phyloP scores from a whole-genome alignment of 148 eudicot species.

The Selenicereus undatus region DNA sequence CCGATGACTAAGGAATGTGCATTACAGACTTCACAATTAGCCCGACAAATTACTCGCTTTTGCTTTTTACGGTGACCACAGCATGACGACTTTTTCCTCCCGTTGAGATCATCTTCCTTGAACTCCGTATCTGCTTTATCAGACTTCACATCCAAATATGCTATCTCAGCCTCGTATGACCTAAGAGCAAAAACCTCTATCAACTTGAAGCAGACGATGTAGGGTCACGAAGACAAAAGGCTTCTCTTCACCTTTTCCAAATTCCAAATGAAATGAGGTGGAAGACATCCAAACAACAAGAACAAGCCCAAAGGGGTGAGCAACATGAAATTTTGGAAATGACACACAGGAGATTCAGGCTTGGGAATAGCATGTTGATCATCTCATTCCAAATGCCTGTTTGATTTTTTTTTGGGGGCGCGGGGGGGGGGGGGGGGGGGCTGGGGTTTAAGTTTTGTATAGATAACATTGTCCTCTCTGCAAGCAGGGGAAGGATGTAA shows the following conservation, averaged over 20 bases:
- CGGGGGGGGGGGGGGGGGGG: too few species aligned
- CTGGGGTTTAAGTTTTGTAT: background rate
- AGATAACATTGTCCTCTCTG: background rate
- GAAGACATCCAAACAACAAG: background rate
- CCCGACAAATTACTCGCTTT: conserved; percentile 54
- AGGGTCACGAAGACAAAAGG: too few species aligned
- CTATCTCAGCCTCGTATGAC: conserved; percentile 88
- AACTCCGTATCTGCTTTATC: conserved; percentile 32
- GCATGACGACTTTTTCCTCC: conserved; percentile 23
- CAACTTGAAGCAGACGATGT: background rate
- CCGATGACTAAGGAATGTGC: conserved; percentile 23
- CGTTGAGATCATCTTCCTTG: conserved; percentile 30
- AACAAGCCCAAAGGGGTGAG: background rate
- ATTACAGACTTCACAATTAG: conserved; percentile 62
- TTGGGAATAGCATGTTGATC: background rate
- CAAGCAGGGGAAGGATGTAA: too few species aligned
- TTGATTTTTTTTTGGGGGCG: too few species aligned
- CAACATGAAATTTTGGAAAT: background rate
- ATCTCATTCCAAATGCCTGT: background rate
- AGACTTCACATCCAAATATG: conserved; percentile 60
- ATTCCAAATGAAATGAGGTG: background rate
- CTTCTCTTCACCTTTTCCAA: background rate
- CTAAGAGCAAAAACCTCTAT: conserved; percentile 28
- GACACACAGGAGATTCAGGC: background rate
- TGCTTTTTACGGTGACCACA: conserved; percentile 36